Evolutionary conservation across 768 basidiomycete genomes (phyloP).

Genomic region (Lactarius hatsudake): DNA sequence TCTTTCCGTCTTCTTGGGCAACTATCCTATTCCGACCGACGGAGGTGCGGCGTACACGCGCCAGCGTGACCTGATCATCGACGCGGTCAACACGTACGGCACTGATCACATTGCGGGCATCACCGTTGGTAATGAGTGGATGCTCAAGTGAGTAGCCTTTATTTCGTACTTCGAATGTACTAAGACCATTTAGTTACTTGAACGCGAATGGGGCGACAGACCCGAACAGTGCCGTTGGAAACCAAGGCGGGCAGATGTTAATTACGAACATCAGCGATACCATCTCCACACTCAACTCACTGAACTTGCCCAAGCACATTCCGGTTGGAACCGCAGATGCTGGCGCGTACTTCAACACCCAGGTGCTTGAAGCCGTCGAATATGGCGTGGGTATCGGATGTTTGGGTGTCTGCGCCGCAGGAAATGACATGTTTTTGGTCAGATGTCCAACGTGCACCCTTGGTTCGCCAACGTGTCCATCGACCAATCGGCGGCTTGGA

Average conservation of each 20-base stretch:
- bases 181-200: slow-evolving; percentile 48
- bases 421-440: slow-evolving; percentile 59
- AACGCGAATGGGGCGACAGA: slow-evolving; percentile 45
- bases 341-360: slow-evolving; percentile 76
- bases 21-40: slow-evolving; percentile 62
- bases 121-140: slow-evolving; percentile 91
- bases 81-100: slow-evolving; percentile 75
- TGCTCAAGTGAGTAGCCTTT: slow-evolving; percentile 57
- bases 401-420: slow-evolving; percentile 52
- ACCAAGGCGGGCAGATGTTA: slow-evolving; percentile 60
- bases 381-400: slow-evolving; percentile 54
- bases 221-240: slow-evolving; percentile 58
- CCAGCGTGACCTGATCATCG: slow-evolving; percentile 65
- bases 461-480: slow-evolving; percentile 87
- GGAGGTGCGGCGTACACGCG: slow-evolving; percentile 64
- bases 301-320: slow-evolving; percentile 60
- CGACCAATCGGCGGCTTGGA: slow-evolving; percentile 75
- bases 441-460: slow-evolving; percentile 90
- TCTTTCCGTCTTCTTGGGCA: slow-evolving; percentile 75
- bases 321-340: slow-evolving; percentile 83
- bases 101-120: slow-evolving; percentile 71
- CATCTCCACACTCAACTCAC: slow-evolving; percentile 46
- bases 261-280: slow-evolving; percentile 68
- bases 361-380: slow-evolving; percentile 60
- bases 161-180: not conserved